phyloP scores from a whole-genome alignment of 2,329 filamentous ascomycete genomes.

The Ascochyta lentis region DNA sequence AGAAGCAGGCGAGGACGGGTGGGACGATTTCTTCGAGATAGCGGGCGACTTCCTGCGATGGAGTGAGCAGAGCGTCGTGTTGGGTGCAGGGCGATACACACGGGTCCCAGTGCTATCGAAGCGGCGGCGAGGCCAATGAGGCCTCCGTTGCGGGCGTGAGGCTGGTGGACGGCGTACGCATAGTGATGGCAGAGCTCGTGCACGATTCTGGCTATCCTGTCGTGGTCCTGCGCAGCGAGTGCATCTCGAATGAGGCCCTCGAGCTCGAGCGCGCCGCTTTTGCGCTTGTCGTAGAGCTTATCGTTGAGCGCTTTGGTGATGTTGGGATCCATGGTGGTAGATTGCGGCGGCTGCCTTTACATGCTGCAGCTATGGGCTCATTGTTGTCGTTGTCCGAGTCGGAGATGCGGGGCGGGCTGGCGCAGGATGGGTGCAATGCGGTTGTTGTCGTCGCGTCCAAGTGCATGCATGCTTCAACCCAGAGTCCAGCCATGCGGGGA shows the following conservation, averaged over 20 bases:
- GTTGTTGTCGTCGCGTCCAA: slow-evolving; percentile 13
- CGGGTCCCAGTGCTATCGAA: slow-evolving; percentile 90
- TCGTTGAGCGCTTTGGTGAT: slow-evolving; percentile 93
- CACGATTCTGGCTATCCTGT: slow-evolving; percentile 83
- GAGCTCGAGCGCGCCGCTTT: slow-evolving; percentile 92
- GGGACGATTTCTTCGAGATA: slow-evolving; percentile 95
- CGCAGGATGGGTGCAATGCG: slow-evolving; percentile 7
- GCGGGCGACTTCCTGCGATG: slow-evolving; percentile 78
- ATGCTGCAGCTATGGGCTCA: slow-evolving; percentile 28
- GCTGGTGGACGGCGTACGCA: slow-evolving; percentile 95
- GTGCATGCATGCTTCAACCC: slow-evolving; percentile 8
- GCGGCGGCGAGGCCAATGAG: slow-evolving; percentile 94
- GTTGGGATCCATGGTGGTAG: slow-evolving; percentile 75
- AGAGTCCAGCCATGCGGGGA: slow-evolving; percentile 5
- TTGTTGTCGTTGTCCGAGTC: not conserved
- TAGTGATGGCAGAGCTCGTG: slow-evolving; percentile 97
- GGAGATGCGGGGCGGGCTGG: not conserved
- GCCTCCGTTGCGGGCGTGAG: slow-evolving; percentile 94
- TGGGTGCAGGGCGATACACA: slow-evolving; percentile 58
- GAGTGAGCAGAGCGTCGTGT: slow-evolving; percentile 19
- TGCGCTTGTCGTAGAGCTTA: slow-evolving; percentile 98
- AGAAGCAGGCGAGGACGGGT: slow-evolving; percentile 95
- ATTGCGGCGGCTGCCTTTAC: slow-evolving; percentile 31
- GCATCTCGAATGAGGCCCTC: slow-evolving; percentile 90
- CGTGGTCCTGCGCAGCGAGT: slow-evolving; percentile 76